Percentiles rank a stretch among this genome's conserved stretches.
phyloP scores from a whole-genome alignment of 1,284 basidiomycete genomes.

The Ceraceosorus bombacis region DNA sequence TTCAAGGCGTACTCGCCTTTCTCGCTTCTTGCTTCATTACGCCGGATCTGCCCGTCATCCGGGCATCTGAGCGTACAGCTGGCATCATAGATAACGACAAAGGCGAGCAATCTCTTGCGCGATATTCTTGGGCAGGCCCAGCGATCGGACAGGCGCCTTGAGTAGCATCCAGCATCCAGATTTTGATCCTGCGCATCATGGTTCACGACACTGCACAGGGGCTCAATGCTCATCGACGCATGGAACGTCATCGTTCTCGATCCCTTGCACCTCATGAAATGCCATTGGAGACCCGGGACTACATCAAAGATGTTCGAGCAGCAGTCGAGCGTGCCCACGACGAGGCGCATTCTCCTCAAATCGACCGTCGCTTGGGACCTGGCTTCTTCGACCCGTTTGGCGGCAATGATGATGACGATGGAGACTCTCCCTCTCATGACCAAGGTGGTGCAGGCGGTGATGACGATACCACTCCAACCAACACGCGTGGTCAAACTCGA shows the following conservation, averaged over 20 bases:
- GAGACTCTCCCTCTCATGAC: not conserved
- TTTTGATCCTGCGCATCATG: not conserved
- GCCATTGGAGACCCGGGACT: not conserved
- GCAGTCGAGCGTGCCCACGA: not conserved
- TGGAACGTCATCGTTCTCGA: not conserved
- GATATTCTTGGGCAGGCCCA: too few relatives aligned
- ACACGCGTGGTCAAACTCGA: not conserved
- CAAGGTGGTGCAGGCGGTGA: too few relatives aligned
- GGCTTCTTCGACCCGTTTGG: not conserved
- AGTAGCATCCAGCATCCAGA: too few relatives aligned
- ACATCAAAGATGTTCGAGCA: not conserved
- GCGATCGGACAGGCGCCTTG: too few relatives aligned
- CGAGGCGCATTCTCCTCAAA: not conserved
- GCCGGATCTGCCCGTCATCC: too few relatives aligned
- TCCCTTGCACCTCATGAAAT: not conserved
- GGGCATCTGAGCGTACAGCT: too few relatives aligned
- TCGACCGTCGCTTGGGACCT: not conserved
- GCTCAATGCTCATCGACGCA: not conserved
- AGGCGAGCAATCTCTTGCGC: too few relatives aligned
- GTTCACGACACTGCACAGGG: not conserved
- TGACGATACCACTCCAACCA: not conserved
- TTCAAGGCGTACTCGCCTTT: too few relatives aligned
- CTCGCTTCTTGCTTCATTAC: too few relatives aligned
- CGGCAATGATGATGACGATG: not conserved
- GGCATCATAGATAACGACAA: too few relatives aligned